Conservation (phyloP, 2,329 filamentous ascomycete species). For the Colletotrichum karsti region DNA sequence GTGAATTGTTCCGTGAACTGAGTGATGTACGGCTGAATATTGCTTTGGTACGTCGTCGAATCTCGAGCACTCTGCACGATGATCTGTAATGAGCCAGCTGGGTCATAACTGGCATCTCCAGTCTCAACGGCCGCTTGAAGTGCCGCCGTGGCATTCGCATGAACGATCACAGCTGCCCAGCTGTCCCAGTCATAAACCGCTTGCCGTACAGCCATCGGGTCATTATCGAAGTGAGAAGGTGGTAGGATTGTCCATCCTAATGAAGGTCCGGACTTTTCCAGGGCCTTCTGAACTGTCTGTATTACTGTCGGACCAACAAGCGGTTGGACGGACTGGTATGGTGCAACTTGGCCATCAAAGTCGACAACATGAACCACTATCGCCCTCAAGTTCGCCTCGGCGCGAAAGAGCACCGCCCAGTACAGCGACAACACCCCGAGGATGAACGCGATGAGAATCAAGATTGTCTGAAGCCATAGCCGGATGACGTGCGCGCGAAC, state of each 20-base stretch:
- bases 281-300: conserved; percentile 51
- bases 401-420: conserved; percentile 65
- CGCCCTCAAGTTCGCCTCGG: conserved; percentile 54
- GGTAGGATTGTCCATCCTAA: conserved; percentile 60
- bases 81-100: conserved; percentile 64
- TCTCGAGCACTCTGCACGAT: conserved; percentile 65
- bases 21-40: conserved; percentile 60
- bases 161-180: conserved; percentile 70
- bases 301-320: conserved; percentile 66
- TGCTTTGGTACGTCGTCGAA: conserved; percentile 59
- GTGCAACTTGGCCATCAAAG: conserved; percentile 65
- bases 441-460: conserved; percentile 62
- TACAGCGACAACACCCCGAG: conserved; percentile 65
- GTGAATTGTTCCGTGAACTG: conserved; percentile 55
- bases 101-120: conserved; percentile 68
- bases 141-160: conserved; percentile 67
- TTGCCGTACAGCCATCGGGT: conserved; percentile 64
- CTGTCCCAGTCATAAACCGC: conserved; percentile 66
- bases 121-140: conserved; percentile 61
- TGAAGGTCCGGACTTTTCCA: conserved; percentile 45
- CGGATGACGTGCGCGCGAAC: conserved; percentile 36
- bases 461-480: conserved; percentile 37
- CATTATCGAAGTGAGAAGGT: conserved; percentile 61
- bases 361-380: conserved; percentile 68
- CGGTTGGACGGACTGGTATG: conserved; percentile 56